Conservation (phyloP, 2,329 filamentous ascomycete species). For the Tolypocladium ophioglossoides region DNA sequence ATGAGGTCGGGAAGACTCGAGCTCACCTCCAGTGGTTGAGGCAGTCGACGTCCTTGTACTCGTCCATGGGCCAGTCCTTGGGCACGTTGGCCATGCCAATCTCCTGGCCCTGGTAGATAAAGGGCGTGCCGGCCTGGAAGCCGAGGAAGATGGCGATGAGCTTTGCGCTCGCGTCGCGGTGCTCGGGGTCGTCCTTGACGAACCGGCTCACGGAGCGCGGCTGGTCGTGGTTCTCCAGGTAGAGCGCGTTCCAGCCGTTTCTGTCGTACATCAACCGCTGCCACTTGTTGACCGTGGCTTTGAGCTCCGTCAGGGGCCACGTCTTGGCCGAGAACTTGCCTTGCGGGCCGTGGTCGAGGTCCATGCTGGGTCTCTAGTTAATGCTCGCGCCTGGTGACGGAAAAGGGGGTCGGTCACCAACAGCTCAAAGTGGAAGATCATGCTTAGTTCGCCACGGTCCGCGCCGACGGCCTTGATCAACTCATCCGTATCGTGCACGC, state of each 20-base stretch:
- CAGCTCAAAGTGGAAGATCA: constrained; percentile 66
- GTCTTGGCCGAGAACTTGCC: constrained; percentile 31
- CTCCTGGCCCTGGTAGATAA: constrained; percentile 62
- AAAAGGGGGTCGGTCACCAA: constrained; percentile 18
- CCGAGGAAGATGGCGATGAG: constrained; percentile 47
- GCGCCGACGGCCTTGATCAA: constrained; percentile 39
- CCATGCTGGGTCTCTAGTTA: constrained; percentile 23
- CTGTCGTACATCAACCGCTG: constrained; percentile 49
- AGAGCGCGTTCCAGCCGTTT: constrained; percentile 54
- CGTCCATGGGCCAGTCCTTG: constrained; percentile 45
- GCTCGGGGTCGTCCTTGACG: constrained; percentile 35
- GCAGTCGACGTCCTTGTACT: constrained; percentile 59
- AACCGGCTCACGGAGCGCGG: constrained; percentile 49
- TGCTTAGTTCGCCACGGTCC: constrained; percentile 50
- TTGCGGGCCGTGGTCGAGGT: constrained; percentile 33
- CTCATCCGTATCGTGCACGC: constrained; percentile 28
- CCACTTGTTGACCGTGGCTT: constrained; percentile 44
- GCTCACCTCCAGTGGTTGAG: constrained; percentile 39
- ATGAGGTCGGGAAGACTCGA: too few species aligned
- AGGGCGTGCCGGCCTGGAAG: constrained; percentile 51
- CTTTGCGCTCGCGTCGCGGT: constrained; percentile 42
- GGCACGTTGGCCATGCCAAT: constrained; percentile 58
- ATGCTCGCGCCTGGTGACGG: neutral
- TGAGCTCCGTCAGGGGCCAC: constrained; percentile 41
- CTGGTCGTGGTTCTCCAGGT: constrained; percentile 58